Base-by-base conservation (phyloP, 495 filamentous ascomycete species). In the Terfezia claveryi region DNA sequence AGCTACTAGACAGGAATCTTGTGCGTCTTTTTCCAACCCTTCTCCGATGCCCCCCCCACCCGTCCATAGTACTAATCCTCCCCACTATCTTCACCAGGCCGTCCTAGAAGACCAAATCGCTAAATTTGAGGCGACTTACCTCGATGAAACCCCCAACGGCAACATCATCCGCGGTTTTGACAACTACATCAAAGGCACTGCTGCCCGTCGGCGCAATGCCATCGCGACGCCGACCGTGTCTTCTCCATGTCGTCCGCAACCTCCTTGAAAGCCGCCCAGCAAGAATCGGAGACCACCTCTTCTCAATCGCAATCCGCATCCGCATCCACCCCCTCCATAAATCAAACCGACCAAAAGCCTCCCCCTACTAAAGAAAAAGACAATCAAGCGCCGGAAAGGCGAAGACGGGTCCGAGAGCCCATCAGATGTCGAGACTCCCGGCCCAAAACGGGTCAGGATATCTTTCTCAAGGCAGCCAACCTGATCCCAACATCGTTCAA, bases 151-250 rank as follows among this genome's bases (percentile, higher is more conserved):
- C 14, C 83, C 82, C 23, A 74, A 74, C 46, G 91, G 91, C 16
- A 98, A 98, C 71, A 96, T 98, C 64, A 87, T 98, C 69, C 84
- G 80, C 58, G 91, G 91, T 44, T 98, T 96, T 68, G 91, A 98
- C 65, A 89, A 83, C 60, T 96, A 94, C 68, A 89, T 94, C 71
- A 98, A 98, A 65, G 86, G 85, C 51, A 71, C 73, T 0, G 74
- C 72, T 2, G 66, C 71, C 55, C 71, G 76, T 51, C 71, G 74
- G 51, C 73, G 73, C 59, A 70, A 68, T 41, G 71, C 69, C 3
- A 58, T 76, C 50, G 67, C 27, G 77, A 80, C 36, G 62, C 67
- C 38, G 74, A 76, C 58, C 68, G 74, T 37, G 74, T 80, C 4
- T 80, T 79, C 62, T 77, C 73, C 50, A 63, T 73, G 58, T 78